A percentile compares a stretch with the other conserved stretches of the same genome.
These are phyloP conservation scores for Aspergillus sp. DNA, from an alignment of 2,329 filamentous ascomycete species.

Conservation along the genomic window DNA sequence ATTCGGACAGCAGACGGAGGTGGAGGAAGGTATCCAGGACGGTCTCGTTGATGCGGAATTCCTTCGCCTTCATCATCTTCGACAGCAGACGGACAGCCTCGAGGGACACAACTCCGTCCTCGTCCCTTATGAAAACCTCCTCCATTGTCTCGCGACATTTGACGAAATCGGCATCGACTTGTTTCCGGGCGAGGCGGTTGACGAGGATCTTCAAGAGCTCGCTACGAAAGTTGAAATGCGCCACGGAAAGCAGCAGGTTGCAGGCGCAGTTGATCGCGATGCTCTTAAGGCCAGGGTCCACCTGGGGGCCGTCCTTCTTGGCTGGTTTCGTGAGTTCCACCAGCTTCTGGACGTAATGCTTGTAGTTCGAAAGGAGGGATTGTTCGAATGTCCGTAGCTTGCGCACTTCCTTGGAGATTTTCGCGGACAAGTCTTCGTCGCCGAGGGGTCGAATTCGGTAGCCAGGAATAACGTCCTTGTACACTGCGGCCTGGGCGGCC, in stretches of 20 bases:
- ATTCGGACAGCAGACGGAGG: conserved; percentile 83
- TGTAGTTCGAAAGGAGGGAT: conserved; percentile 80
- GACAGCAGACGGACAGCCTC: conserved; percentile 82
- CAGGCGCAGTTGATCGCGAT: conserved; percentile 86
- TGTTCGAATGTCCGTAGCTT: conserved; percentile 84
- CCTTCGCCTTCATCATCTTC: conserved; percentile 91
- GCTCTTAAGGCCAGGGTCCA: conserved; percentile 57
- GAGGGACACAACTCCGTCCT: conserved; percentile 83
- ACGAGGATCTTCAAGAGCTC: conserved; percentile 87
- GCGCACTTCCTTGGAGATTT: conserved; percentile 89
- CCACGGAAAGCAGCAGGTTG: conserved; percentile 74
- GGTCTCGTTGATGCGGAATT: conserved; percentile 80
- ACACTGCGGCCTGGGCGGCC: conserved; percentile 83
- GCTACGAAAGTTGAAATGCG: conserved; percentile 94
- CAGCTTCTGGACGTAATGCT: conserved; percentile 77
- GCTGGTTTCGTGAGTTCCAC: conserved; percentile 64
- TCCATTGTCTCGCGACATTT: conserved; percentile 79
- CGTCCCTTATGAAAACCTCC: conserved; percentile 79
- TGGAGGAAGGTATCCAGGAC: conserved; percentile 90
- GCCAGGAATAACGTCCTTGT: conserved; percentile 93
- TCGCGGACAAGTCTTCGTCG: conserved; percentile 73
- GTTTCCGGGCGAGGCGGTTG: conserved; percentile 73
- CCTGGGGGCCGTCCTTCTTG: conserved; percentile 38
- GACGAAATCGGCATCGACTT: conserved; percentile 71
- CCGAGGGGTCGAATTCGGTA: conserved; percentile 85